Base-by-base conservation (phyloP, 345 rosid species). In the Syzygium oleosum region DNA sequence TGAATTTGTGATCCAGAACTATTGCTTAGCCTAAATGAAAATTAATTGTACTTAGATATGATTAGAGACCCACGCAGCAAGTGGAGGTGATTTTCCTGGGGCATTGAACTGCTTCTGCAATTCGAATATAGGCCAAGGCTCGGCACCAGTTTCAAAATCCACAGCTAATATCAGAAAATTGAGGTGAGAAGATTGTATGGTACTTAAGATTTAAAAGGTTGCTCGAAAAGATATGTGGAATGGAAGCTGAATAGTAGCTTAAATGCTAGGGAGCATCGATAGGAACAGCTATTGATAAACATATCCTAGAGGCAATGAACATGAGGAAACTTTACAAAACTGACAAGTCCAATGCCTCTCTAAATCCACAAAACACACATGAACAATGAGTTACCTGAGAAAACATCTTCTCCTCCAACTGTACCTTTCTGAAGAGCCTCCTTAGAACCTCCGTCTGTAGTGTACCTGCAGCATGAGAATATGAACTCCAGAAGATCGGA, bases 41-140 rank as follows among this genome's bases (percentile, higher is more conserved):
- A 85, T 78, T 0, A 43, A 43, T 43, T 55, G 29, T 56, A 16
- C 10, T 55, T 58, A 58, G 84, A 52, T 58, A 83, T 84, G 51
- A 51, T 61, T 0, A 52, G 86, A 90, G 87, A 91, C 96, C 88
- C 90, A 95, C 99, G 99, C 91, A 84, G 95, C 95, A 89, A 97
- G 97, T 52, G 99, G 97, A 83, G 99, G 99, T 59, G 99, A 96
- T 90, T 91, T 97, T 91, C 99, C 98, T 85, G 97, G 98, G 88
- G 96, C 92, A 93, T 97, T 97, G 91, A 92, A 97, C 93, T 94
- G 90, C 93, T 93, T 96, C 88, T 97, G 99, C 91, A 97, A 85
- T 89, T 92, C 89, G 93, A 97, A 97, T 88, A 95, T 93, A 16
- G 98, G 97, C 98, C 98, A 94, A 46, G 99, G 94, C 63, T 95